Evolutionary conservation across 169 alveolate genomes (phyloP), one percentile per base, ranked within the genome.

Genomic region (Eimeria brunetti): DNA sequence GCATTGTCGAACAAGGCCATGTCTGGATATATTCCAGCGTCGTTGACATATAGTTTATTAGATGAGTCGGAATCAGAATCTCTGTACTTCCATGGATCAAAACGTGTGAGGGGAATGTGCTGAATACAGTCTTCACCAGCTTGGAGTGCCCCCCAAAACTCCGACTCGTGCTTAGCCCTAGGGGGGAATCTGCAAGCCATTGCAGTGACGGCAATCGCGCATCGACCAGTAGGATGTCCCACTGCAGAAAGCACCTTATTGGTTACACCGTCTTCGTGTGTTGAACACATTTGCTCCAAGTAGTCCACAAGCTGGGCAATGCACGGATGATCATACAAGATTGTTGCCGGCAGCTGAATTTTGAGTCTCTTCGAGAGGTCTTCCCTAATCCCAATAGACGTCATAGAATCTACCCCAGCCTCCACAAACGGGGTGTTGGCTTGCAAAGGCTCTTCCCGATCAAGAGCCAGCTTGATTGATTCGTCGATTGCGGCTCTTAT

Each of bases 391-490:
- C 96, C 96, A 53, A 96, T 94, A 18, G 97, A 97, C 9, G 96
- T 95, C 96, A 97, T 96, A 38, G 97, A 96, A 91, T 97, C 98
- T 27, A 97, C 94, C 0, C 98, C 98, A 86, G 94, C 94, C 78
- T 97, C 98, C 90, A 96, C 88, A 91, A 97, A 51, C 7, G 97
- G 97, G 14, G 97, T 38, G 62, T 49, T 30, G 6, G 60, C 92
- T 12, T 85, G 75, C 62, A 85, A 24, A 41, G 80, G 75, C 73
- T 58, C 78, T 46, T 51, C 76, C 30, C 81, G 86, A 73, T 51
- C 22, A 36, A 84, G 89, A 16, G 84, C 92, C 24, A 62, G 44
- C 73, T 62, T 85, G 46, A 85, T 62, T 8, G 92, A 14, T 53
- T 85, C 92, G 76, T 85, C 44, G n/a, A 85, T 36, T 33, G 80